Evolutionary conservation across 257 asterid genomes (phyloP), one percentile per base, ranked within the genome.

Genomic region (Solanum paucissectum): DNA sequence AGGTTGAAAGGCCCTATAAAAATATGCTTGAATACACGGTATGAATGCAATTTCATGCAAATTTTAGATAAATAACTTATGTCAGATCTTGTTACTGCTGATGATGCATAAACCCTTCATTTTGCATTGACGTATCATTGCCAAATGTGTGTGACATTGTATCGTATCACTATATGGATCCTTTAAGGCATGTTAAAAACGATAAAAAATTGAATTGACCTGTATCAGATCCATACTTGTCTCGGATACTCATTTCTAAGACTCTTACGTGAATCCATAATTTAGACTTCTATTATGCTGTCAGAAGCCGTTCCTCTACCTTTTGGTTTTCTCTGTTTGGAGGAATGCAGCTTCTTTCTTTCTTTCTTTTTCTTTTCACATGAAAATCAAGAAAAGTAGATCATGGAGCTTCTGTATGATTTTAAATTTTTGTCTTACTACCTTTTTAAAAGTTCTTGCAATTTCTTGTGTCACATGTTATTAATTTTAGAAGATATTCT

Each of bases 11-110:
- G 85, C 99, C 99, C 32, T 96, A 95, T 91, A 96, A 96, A 90
- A 96, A 96, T 89, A 96, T 96, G 99, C 94, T 93, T 94, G 99
- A 96, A 89, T 96, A 96, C 92, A 94, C 99, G 98, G 99, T 96
- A 96, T 86, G 85, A 49, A 79, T 87, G 64, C 84, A 79, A 79
- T 79, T 27, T 79, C 66, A 27, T 79, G 84, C 60, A 25, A 44
- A 79, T 44, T 44, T 44, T 14, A 25, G 64, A 79, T 79, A 79
- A 44, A 1, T 81, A 44, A 44, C 84, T 27, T 79, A 16, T 46
- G 40, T 81, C 18, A 44, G 40, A 81, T 60, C 62, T 44, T 46
- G 37, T 81, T 81, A 20, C 18, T 81, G 68, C 69, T 21, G 44
- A 49, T 46, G 85, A 81, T 46, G 66, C 69, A 81, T 49, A 29